phyloP scores from a whole-genome alignment of 495 filamentous ascomycete genomes.

The Margaritispora aquatica region DNA sequence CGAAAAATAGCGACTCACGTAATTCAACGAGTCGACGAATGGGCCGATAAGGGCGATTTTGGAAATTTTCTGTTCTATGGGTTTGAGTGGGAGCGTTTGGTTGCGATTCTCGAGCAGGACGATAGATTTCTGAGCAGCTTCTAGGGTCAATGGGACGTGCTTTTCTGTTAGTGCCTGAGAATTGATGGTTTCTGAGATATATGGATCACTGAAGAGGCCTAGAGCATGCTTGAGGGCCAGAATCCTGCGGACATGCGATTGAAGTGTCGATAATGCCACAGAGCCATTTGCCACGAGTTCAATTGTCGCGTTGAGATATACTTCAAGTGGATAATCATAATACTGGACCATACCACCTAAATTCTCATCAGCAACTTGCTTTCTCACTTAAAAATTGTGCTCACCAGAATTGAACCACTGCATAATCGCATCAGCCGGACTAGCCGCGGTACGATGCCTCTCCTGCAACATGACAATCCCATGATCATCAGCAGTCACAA shows the following conservation, averaged over 20 bases:
- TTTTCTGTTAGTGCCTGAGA: slow-evolving; percentile 26
- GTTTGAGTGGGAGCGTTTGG: slow-evolving; percentile 29
- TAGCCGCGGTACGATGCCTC: slow-evolving; percentile 9
- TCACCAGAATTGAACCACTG: slow-evolving; percentile 35
- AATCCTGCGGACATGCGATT: slow-evolving; percentile 29
- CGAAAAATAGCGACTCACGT: slow-evolving; percentile 13
- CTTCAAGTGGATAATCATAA: slow-evolving; percentile 12
- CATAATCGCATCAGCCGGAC: slow-evolving; percentile 28
- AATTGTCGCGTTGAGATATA: slow-evolving; percentile 25
- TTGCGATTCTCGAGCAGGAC: slow-evolving; percentile 35
- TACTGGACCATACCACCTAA: slow-evolving; percentile 9
- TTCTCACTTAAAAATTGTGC: not conserved
- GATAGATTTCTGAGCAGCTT: slow-evolving; percentile 32
- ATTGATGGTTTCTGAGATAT: slow-evolving; percentile 26
- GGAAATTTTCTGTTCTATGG: slow-evolving; percentile 22
- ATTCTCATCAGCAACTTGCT: not conserved
- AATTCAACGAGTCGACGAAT: slow-evolving; percentile 37
- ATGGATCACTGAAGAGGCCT: slow-evolving; percentile 32
- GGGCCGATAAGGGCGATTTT: slow-evolving; percentile 36
- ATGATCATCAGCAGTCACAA: slow-evolving; percentile 36
- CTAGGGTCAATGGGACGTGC: slow-evolving; percentile 28
- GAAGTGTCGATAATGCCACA: slow-evolving; percentile 26
- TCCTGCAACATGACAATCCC: slow-evolving; percentile 20
- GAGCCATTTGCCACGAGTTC: slow-evolving; percentile 31
- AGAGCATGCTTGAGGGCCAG: slow-evolving; percentile 35